phyloP scores from a whole-genome alignment of 192 early-diverging fungal species.

The Kickxella alabastrina region DNA sequence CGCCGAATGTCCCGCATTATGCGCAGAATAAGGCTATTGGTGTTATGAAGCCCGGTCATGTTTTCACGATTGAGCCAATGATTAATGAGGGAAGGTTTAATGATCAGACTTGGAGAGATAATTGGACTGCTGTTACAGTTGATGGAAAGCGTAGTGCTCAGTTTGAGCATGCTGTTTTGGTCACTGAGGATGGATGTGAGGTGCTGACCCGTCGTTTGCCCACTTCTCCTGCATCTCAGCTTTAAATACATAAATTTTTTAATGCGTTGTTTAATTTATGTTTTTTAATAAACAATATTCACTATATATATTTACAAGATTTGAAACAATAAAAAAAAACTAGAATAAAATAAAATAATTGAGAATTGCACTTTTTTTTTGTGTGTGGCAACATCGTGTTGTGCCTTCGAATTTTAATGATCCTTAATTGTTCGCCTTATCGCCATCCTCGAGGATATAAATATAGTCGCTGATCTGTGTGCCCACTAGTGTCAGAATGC shows the following conservation, averaged over 20 bases:
- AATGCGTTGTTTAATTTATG: not conserved
- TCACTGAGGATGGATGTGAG: slow-evolving; percentile 89
- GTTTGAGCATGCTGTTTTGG: slow-evolving; percentile 94
- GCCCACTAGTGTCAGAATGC: too few species aligned
- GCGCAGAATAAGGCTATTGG: slow-evolving; percentile 95
- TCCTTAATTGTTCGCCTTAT: too few species aligned
- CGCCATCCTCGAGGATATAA: too few species aligned
- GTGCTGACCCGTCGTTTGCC: slow-evolving; percentile 60
- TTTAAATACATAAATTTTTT: not conserved
- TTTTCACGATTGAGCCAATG: slow-evolving; percentile 99
- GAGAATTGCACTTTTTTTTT: too few species aligned
- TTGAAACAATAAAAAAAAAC: too few species aligned
- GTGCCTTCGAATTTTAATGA: too few species aligned
- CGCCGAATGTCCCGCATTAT: slow-evolving; percentile 93
- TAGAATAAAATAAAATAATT: too few species aligned
- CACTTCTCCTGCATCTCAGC: slow-evolving; percentile 32
- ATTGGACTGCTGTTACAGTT: slow-evolving; percentile 85
- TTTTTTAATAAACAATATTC: not conserved
- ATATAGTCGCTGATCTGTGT: too few species aligned
- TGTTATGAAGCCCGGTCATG: slow-evolving; percentile 90
- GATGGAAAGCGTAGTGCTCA: slow-evolving; percentile 96
- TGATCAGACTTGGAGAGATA: slow-evolving; percentile 71
- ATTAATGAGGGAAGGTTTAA: slow-evolving; percentile 81
- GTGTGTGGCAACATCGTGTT: too few species aligned
- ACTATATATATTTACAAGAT: not conserved